Conservation (phyloP, 208 protist genomes). For the Tetramitus jugosus region DNA sequence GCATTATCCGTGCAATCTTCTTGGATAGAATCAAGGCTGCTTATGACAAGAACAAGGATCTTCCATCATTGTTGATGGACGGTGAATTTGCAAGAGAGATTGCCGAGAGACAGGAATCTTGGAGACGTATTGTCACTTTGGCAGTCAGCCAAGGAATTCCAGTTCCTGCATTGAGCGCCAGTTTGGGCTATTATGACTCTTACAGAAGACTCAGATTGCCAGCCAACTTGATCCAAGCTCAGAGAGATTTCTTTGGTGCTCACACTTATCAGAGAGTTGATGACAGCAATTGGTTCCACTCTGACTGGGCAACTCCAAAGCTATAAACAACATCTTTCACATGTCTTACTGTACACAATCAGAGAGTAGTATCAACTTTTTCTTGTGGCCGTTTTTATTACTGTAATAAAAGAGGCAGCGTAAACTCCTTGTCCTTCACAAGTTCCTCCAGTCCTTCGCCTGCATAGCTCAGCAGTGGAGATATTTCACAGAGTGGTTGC, state of each 20-base stretch:
- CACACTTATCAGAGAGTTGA: slow-evolving; percentile 74
- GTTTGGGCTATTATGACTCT: slow-evolving; percentile 65
- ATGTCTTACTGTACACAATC: too few relatives aligned
- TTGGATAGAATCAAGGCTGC: slow-evolving; percentile 61
- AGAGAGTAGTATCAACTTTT: too few relatives aligned
- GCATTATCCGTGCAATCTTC: slow-evolving; percentile 77
- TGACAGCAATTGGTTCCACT: slow-evolving; percentile 47
- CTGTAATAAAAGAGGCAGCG: background rate
- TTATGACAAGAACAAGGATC: slow-evolving; percentile 48
- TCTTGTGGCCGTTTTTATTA: too few relatives aligned
- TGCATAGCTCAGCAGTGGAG: slow-evolving; percentile 71
- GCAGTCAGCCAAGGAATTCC: slow-evolving; percentile 52
- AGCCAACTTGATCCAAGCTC: slow-evolving; percentile 71
- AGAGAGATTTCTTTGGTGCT: slow-evolving; percentile 80
- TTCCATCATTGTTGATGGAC: slow-evolving; percentile 56
- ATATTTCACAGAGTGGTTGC: slow-evolving; percentile 77
- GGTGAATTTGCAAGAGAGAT: slow-evolving; percentile 53
- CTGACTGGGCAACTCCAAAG: too few relatives aligned
- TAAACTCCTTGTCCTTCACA: slow-evolving; percentile 1
- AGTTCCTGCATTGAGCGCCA: slow-evolving; percentile 52
- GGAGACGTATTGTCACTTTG: slow-evolving; percentile 45
- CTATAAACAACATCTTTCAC: too few relatives aligned
- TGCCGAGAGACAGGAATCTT: slow-evolving; percentile 33
- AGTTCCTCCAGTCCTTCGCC: slow-evolving; percentile 65
- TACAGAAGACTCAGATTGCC: slow-evolving; percentile 52